Percentiles rank a stretch among this genome's conserved stretches.
These are phyloP conservation scores for Scheffersomyces stambukii DNA, from an alignment of 1,139 yeast species.

Conservation along the genomic window DNA sequence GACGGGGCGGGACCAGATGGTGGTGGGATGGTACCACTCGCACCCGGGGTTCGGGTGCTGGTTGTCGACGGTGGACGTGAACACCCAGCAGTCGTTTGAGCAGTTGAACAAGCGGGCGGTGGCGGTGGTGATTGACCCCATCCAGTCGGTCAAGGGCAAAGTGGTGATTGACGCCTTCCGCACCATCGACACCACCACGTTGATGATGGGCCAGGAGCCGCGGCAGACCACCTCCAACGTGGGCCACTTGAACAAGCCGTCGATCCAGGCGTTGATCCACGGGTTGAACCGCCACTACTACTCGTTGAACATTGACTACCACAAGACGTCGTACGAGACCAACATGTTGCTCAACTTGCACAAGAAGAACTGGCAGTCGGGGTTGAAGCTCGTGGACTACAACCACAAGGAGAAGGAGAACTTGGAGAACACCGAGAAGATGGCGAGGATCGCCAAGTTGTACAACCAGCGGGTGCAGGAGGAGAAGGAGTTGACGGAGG, in stretches of 20 bases:
- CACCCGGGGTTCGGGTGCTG: slow-evolving; percentile 99
- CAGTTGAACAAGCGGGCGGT: slow-evolving; percentile 93
- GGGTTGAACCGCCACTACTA: slow-evolving; percentile 97
- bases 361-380: slow-evolving; percentile 95
- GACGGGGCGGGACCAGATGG: slow-evolving; percentile 98
- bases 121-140: slow-evolving; percentile 97
- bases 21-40: slow-evolving; percentile 99
- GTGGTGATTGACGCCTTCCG: slow-evolving; percentile 99
- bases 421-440: slow-evolving; percentile 64
- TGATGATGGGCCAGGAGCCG: slow-evolving; percentile 97
- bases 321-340: slow-evolving; percentile 88
- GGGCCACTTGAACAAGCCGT: slow-evolving; percentile 95
- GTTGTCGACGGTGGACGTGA: slow-evolving; percentile 95
- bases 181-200: slow-evolving; percentile 79
- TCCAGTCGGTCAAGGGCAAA: slow-evolving; percentile 97
- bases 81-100: slow-evolving; percentile 96
- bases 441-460: slow-evolving; percentile 88
- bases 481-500: slow-evolving; percentile 84
- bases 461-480: slow-evolving; percentile 91
- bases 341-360: slow-evolving; percentile 92
- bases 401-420: slow-evolving; percentile 75
- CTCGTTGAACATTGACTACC: slow-evolving; percentile 90
- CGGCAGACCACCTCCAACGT: slow-evolving; percentile 96
- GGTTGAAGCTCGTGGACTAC: slow-evolving; percentile 76
- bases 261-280: slow-evolving; percentile 94